Base-by-base conservation (phyloP, 345 rosid species). In the Lepidium africanum region DNA sequence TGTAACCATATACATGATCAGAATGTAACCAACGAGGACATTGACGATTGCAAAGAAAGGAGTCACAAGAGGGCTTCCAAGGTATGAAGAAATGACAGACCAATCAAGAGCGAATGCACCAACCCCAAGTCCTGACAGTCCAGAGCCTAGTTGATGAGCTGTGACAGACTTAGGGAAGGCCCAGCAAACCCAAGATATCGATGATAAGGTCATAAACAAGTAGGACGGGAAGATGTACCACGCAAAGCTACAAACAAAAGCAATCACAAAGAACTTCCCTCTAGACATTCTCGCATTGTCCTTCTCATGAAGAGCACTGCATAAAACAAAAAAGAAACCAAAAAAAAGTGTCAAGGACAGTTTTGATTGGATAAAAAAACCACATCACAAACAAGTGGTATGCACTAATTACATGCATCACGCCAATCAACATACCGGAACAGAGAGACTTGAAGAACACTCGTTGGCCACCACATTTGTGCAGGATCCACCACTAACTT, bases 391-490 rank as follows among this genome's bases (percentile, higher is more conserved):
- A 49, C 55, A 49, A 40, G 16, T 37, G 35, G 13, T 50, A 32
- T 21, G 23, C 23, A 16, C 25, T 15, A 36, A 39, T 4, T 27
- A 27, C 5, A 15, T 17, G 13, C 11, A 23, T 33, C 25, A 37
- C 10, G 40, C n/a, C 4, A 50, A 54, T n/a, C 4, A 50, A 54
- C 62, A 69, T 77, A 84, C 91, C 91, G 79, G 72, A 82, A 86
- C 36, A 84, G 81, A 64, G 91, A 84, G 46, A 86, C 85, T 45
- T 84, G 91, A 64, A 79, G 85, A 39, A 86, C 77, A 67, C 85
- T 75, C 54, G 63, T 43, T 1, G 91, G 91, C 91, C 91, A 86
- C 91, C 91, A 86, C 91, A 86, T 86, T 37, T 82, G 81, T 16
- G 86, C 82, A 47, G 91, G 88, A 46, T 86, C 88, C 45, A 86